Conservation (phyloP, 2,329 filamentous ascomycete species). For the Aureobasidium lini region DNA sequence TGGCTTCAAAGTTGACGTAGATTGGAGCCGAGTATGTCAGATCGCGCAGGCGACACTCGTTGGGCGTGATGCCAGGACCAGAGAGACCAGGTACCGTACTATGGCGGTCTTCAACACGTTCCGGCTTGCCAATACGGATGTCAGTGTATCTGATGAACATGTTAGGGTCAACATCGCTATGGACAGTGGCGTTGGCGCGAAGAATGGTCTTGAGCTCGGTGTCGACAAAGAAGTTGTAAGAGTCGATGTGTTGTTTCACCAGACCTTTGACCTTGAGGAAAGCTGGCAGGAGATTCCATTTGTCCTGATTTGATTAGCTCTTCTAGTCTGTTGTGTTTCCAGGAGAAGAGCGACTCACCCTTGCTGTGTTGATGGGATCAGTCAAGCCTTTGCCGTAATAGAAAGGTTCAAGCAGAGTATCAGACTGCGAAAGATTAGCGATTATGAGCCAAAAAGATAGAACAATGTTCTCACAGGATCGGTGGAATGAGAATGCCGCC, state of each 20-base stretch:
- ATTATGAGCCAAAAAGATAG: not conserved
- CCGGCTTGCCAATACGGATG: slow-evolving; percentile 77
- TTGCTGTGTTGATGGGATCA: slow-evolving; percentile 61
- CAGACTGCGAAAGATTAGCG: slow-evolving; percentile 22
- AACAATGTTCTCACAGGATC: slow-evolving; percentile 4
- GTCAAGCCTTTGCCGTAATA: slow-evolving; percentile 62
- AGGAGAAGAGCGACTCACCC: slow-evolving; percentile 20
- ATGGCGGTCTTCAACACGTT: slow-evolving; percentile 67
- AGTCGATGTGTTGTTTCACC: slow-evolving; percentile 97
- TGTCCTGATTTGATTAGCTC: slow-evolving; percentile 51
- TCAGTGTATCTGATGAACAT: slow-evolving; percentile 69
- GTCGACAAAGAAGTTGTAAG: slow-evolving; percentile 97
- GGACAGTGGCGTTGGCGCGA: slow-evolving; percentile 77
- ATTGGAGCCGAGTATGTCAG: slow-evolving; percentile 98
- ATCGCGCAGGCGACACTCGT: slow-evolving; percentile 92
- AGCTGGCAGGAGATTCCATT: slow-evolving; percentile 95
- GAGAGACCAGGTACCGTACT: slow-evolving; percentile 33
- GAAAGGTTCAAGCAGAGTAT: slow-evolving; percentile 60
- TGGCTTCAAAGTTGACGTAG: slow-evolving; percentile 64
- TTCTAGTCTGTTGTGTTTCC: not conserved
- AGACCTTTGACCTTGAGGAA: slow-evolving; percentile 96
- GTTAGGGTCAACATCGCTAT: slow-evolving; percentile 84
- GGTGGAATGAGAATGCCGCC: slow-evolving; percentile 13
- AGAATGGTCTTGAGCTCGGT: slow-evolving; percentile 96
- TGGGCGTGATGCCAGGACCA: slow-evolving; percentile 60